Percentiles rank a stretch among this genome's conserved stretches.
phyloP scores from a whole-genome alignment of 768 basidiomycete species.

The Wakefieldia striispora region DNA sequence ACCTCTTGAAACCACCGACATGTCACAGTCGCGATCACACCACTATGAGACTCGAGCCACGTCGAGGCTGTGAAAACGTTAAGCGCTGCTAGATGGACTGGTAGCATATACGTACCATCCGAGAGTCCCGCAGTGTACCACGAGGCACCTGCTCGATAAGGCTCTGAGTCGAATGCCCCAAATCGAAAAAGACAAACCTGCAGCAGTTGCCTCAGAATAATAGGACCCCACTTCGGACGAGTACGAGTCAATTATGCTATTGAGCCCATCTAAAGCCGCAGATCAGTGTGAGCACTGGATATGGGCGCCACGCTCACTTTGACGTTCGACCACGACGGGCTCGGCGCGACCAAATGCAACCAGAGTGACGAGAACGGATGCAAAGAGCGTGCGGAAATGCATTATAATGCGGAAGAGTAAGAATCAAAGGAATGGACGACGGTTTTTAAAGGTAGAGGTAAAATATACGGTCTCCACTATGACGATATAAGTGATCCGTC shows the following conservation, averaged over 20 bases:
- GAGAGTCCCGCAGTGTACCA: slow-evolving; percentile 17
- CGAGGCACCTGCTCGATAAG: slow-evolving; percentile 13
- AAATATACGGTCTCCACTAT: too few species aligned
- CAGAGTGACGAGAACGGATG: slow-evolving; percentile 37
- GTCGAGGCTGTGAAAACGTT: slow-evolving; percentile 17
- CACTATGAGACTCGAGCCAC: slow-evolving; percentile 9
- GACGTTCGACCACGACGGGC: slow-evolving; percentile 39
- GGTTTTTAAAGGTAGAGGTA: too few species aligned
- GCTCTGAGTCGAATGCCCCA: neutral
- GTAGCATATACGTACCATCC: slow-evolving; percentile 9
- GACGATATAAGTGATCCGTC: neutral
- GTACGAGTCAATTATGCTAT: slow-evolving; percentile 37
- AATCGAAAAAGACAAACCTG: slow-evolving; percentile 8
- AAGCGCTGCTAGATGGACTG: neutral
- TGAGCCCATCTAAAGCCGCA: slow-evolving; percentile 28
- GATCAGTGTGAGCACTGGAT: slow-evolving; percentile 3
- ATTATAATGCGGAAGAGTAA: neutral
- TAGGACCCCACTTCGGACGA: slow-evolving; percentile 38
- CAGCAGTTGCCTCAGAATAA: slow-evolving; percentile 27
- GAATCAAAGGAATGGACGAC: neutral
- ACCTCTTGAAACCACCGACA: slow-evolving; percentile 20
- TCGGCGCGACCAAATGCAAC: slow-evolving; percentile 36
- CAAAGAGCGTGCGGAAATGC: slow-evolving; percentile 33
- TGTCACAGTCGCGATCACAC: slow-evolving; percentile 19
- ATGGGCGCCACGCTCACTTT: slow-evolving; percentile 34